Evolutionary conservation across 345 rosid species (phyloP).

Genomic region (Syzygium jambos): DNA sequence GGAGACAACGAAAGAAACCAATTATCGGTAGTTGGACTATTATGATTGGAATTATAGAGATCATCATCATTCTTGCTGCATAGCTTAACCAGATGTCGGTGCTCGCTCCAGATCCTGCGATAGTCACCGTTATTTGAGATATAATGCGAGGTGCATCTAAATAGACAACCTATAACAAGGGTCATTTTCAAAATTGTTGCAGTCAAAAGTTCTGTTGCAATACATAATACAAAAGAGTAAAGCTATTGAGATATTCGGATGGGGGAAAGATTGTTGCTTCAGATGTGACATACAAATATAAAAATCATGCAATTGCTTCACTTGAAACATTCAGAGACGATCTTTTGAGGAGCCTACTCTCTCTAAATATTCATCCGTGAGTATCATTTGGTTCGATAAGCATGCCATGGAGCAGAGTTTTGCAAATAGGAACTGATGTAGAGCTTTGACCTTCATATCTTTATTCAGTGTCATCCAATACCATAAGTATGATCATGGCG

Average conservation of each 20-base stretch:
- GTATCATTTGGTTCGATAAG: background rate
- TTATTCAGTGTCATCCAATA: background rate
- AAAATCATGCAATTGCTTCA: background rate
- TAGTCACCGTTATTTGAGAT: background rate
- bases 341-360: background rate
- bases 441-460: background rate
- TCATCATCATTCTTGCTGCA: slow-evolving; percentile 27
- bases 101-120: slow-evolving; percentile 4
- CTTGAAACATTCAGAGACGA: background rate
- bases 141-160: background rate
- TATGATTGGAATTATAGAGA: slow-evolving; percentile 26
- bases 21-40: slow-evolving; percentile 20
- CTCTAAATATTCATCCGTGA: background rate
- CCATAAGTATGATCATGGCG: background rate
- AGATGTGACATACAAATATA: background rate
- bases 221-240: background rate
- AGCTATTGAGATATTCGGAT: background rate
- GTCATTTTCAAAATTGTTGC: background rate
- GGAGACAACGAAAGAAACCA: slow-evolving; percentile 20
- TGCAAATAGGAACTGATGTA: background rate
- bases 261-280: background rate
- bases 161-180: background rate
- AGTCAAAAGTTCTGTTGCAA: background rate
- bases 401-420: background rate
- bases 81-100: slow-evolving; percentile 35